Conservation (phyloP, 2,329 filamentous ascomycete species). For the Ceratocystis destructans region DNA sequence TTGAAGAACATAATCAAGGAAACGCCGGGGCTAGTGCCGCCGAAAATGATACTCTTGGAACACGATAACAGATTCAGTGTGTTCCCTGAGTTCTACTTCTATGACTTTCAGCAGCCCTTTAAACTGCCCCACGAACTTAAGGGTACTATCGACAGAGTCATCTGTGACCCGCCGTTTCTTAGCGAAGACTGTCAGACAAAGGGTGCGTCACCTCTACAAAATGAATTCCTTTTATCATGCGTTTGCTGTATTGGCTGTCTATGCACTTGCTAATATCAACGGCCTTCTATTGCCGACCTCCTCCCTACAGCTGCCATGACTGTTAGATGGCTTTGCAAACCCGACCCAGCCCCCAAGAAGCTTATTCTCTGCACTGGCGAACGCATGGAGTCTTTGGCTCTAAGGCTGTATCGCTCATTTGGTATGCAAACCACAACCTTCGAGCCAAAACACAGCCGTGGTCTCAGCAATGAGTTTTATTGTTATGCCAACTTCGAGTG, state of each 20-base stretch:
- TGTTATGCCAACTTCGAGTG: slow-evolving; percentile 70
- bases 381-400: slow-evolving; percentile 52
- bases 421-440: slow-evolving; percentile 53
- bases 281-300: background rate
- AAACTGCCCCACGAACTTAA: slow-evolving; percentile 52
- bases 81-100: slow-evolving; percentile 60
- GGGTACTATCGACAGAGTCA: slow-evolving; percentile 51
- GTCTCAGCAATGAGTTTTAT: slow-evolving; percentile 66
- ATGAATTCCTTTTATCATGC: background rate
- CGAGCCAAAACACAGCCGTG: slow-evolving; percentile 54
- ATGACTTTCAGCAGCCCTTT: slow-evolving; percentile 58
- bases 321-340: slow-evolving; percentile 54
- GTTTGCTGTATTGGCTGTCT: background rate
- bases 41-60: slow-evolving; percentile 54
- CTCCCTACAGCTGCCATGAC: slow-evolving; percentile 51
- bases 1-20: slow-evolving; percentile 49
- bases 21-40: slow-evolving; percentile 25
- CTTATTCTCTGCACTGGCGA: slow-evolving; percentile 66
- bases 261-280: background rate
- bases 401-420: slow-evolving; percentile 51
- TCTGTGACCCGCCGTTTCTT: slow-evolving; percentile 67
- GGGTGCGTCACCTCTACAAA: slow-evolving; percentile 31
- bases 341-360: slow-evolving; percentile 23
- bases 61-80: slow-evolving; percentile 60
- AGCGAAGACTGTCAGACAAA: slow-evolving; percentile 72